These are phyloP conservation scores for Vitis hybrid DNA, from an alignment of 177 flowering plant species.

Conservation along the genomic window DNA sequence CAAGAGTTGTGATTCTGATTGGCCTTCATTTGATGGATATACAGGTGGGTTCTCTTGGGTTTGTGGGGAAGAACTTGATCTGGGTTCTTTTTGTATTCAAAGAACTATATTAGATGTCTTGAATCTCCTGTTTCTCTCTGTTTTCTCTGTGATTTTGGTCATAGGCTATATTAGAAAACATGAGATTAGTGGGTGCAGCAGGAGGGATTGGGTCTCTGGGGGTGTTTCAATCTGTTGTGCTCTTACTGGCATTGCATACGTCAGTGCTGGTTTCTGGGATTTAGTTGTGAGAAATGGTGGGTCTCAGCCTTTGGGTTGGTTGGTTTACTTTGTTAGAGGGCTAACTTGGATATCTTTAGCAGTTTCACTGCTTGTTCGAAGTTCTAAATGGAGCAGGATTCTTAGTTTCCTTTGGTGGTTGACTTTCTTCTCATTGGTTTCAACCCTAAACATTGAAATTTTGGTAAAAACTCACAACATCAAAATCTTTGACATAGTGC, in stretches of 20 bases:
- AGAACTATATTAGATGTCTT: constrained; percentile 41
- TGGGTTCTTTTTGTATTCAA: constrained; percentile 43
- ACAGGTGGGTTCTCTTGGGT: constrained; percentile 39
- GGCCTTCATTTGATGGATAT: neutral
- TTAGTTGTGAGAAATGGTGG: constrained; percentile 15
- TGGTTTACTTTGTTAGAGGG: constrained; percentile 37
- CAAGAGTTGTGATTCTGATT: neutral
- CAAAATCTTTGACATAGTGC: constrained; percentile 31
- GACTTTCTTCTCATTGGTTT: constrained; percentile 41
- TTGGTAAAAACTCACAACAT: constrained; percentile 22
- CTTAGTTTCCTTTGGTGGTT: constrained; percentile 59
- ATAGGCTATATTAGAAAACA: constrained; percentile 23
- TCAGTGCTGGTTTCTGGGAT: constrained; percentile 31
- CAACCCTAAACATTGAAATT: constrained; percentile 39
- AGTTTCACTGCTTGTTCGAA: constrained; percentile 38
- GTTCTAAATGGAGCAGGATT: constrained; percentile 34
- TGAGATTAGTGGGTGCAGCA: constrained; percentile 5
- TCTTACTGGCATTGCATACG: constrained; percentile 35
- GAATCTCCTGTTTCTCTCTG: constrained; percentile 42
- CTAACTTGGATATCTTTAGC: constrained; percentile 57
- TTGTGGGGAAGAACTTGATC: constrained; percentile 35
- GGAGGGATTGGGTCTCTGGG: constrained; percentile 30
- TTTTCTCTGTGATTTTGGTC: constrained; percentile 41
- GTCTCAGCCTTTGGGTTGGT: constrained; percentile 25
- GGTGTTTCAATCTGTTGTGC: constrained; percentile 49